Evolutionary conservation across 2,329 filamentous ascomycete genomes (phyloP), one percentile per base, ranked within the genome.

Genomic region (Neodidymelliopsis sp.): DNA sequence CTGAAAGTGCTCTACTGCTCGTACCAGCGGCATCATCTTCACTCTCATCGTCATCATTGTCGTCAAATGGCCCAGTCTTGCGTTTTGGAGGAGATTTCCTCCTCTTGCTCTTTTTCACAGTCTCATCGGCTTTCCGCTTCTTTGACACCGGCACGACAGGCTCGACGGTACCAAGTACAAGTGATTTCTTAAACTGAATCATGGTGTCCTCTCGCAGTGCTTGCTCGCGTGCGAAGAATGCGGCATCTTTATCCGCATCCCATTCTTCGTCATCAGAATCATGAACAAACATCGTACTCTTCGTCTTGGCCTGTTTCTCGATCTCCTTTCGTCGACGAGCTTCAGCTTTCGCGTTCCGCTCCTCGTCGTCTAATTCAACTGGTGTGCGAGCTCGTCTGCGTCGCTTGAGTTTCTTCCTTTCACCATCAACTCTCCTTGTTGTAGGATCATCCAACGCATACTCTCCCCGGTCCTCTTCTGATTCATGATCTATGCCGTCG

Each of bases 251-350:
- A 35, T 91, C 90, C 24, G 82, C 85, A 64, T 96, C 91, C 55
- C 83, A 87, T 57, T 96, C 91, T 60, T 96, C 91, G 42, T 97
- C 94, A 67, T 97, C 94, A 59, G 88, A 91, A 27, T 87, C 86
- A 49, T 88, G 84, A 39, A 99, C 88, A 63, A 86, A 93, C 28
- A 93, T 74, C 18, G 87, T 86, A 63, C 89, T 95, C 78, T 97
- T 97, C 75, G 94, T 88, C 67, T 88, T 89, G 23, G 79, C 79
- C 37, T 85, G 81, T 73, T 91, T 91, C 64, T 92, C 90, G n/a
- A 83, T 76, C 58, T 96, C 86, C 58, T 84, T 87, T 41, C 86
- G 79, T 43, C 84, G 81, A 27, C 87, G 80, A 44, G 79, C 82
- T 10, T 81, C 79, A 10, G 85, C 84, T 46, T 82, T 82, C 57